Evolutionary conservation across 139 green algal genomes (phyloP).

Genomic region (Pleodorina starrii): DNA sequence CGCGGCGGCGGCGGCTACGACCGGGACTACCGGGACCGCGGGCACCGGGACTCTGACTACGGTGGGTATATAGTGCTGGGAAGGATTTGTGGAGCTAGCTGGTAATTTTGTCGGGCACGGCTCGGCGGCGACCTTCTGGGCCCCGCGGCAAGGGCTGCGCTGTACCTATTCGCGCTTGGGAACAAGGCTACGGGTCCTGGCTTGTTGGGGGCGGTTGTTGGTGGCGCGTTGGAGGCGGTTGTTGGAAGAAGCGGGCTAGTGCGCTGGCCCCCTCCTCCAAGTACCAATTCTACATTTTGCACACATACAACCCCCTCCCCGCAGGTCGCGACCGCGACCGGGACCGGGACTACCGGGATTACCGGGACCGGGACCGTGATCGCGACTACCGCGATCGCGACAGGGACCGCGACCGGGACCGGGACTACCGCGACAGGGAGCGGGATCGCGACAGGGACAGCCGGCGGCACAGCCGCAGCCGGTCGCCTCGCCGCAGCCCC

Average conservation of each 20-base stretch:
- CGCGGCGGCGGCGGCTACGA: not conserved
- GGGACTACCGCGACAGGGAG: conserved; percentile 19
- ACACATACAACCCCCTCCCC: not conserved
- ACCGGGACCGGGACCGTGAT: conserved; percentile 22
- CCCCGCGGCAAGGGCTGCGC: too few species aligned
- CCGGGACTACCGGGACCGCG: conserved; percentile 22
- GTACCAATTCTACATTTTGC: too few species aligned
- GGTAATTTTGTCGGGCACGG: too few species aligned
- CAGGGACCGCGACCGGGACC: conserved; percentile 17
- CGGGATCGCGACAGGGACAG: conserved; percentile 30
- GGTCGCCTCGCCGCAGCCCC: conserved; percentile 33
- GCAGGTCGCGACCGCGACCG: conserved; percentile 19
- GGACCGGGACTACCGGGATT: conserved; percentile 21
- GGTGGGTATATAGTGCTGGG: not conserved
- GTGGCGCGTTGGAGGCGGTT: too few species aligned
- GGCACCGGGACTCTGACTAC: conserved; percentile 13
- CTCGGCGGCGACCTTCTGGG: too few species aligned
- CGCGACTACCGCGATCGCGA: conserved; percentile 23
- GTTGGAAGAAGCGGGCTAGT: too few species aligned
- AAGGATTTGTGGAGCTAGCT: too few species aligned
- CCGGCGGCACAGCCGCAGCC: conserved; percentile 36
- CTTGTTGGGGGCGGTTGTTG: too few species aligned
- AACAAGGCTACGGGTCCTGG: too few species aligned
- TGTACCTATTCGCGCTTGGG: too few species aligned
- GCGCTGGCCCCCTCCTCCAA: too few species aligned